Evolutionary conservation across 768 basidiomycete species (phyloP).

Genomic region (Paxillus involutus): DNA sequence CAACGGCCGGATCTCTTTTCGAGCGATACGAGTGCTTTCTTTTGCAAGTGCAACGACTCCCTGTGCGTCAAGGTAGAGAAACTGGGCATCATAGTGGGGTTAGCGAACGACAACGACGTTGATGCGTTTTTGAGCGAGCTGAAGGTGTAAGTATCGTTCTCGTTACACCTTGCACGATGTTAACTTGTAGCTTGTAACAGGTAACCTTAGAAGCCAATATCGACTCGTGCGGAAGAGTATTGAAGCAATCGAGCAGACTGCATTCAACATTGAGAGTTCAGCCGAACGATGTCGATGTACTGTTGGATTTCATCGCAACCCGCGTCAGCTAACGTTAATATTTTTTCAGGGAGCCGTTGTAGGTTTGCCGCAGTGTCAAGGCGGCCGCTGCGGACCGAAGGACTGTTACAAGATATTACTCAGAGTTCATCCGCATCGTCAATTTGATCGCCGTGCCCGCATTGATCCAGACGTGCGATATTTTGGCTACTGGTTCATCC

Average conservation of each 20-base stretch:
- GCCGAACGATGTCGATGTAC: conserved; percentile 90
- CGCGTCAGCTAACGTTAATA: conserved; percentile 94
- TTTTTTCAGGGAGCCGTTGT: conserved; percentile 98
- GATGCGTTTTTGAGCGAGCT: conserved; percentile 93
- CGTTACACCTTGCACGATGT: background rate
- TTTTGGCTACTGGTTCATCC: too few species aligned
- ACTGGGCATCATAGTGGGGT: conserved; percentile 94
- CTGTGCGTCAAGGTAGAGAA: conserved; percentile 99
- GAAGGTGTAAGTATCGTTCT: conserved; percentile 72
- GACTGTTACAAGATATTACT: too few species aligned
- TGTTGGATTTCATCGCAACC: conserved; percentile 90
- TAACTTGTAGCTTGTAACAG: conserved; percentile 37
- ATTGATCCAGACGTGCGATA: too few species aligned
- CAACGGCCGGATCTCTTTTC: conserved; percentile 87
- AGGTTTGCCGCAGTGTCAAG: conserved; percentile 41
- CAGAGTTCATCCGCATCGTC: too few species aligned
- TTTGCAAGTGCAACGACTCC: conserved; percentile 99
- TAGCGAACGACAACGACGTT: conserved; percentile 89
- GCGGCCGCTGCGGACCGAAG: background rate
- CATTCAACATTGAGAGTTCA: conserved; percentile 90
- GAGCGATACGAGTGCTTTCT: conserved; percentile 98
- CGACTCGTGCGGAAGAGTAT: conserved; percentile 93
- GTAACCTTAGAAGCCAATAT: conserved; percentile 98
- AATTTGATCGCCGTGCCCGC: too few species aligned
- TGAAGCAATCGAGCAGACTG: conserved; percentile 94